Conservation (phyloP, 768 basidiomycete genomes). For the Hericium coralloides region DNA sequence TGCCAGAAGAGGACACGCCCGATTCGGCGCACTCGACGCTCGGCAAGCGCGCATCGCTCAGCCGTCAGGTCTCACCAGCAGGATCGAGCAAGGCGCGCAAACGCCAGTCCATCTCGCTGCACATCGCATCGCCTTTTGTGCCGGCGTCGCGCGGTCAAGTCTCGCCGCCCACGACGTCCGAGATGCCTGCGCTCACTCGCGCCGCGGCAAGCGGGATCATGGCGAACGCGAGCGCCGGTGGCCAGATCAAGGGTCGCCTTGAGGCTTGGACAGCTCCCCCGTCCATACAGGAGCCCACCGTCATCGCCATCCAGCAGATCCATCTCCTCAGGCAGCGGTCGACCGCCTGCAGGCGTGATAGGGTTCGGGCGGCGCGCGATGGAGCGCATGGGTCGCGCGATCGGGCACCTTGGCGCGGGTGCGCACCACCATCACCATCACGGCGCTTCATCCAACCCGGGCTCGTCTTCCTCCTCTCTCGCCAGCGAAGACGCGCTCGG, state of each 20-base stretch:
- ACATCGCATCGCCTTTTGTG: slow-evolving; percentile 26
- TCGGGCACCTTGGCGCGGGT: slow-evolving; percentile 7
- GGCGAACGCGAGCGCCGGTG: slow-evolving; percentile 27
- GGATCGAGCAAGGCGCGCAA: slow-evolving; percentile 40
- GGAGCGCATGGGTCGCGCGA: slow-evolving; percentile 45
- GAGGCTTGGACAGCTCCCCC: slow-evolving; percentile 36
- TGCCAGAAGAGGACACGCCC: slow-evolving; percentile 50
- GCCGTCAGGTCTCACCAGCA: slow-evolving; percentile 30
- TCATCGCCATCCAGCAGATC: slow-evolving; percentile 18
- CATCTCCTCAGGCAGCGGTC: slow-evolving; percentile 56
- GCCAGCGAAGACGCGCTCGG: slow-evolving; percentile 4
- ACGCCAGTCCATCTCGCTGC: slow-evolving; percentile 60
- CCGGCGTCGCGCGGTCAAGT: slow-evolving; percentile 11
- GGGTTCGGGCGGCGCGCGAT: slow-evolving; percentile 54
- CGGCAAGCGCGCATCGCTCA: slow-evolving; percentile 6
- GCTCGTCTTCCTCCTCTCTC: slow-evolving; percentile 32
- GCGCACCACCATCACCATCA: not conserved
- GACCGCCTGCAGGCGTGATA: slow-evolving; percentile 54
- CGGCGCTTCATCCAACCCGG: slow-evolving; percentile 1
- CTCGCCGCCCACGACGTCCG: slow-evolving; percentile 16
- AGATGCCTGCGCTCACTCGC: slow-evolving; percentile 33
- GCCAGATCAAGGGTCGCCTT: slow-evolving; percentile 38
- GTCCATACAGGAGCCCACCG: slow-evolving; percentile 19
- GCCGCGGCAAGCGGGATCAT: slow-evolving; percentile 36
- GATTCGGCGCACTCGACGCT: slow-evolving; percentile 10